A percentile compares a stretch with the other conserved stretches of the same genome.
Evolutionary conservation across 352 stramenopile genomes (phyloP).

Genomic region (Pythium apleroticum): DNA sequence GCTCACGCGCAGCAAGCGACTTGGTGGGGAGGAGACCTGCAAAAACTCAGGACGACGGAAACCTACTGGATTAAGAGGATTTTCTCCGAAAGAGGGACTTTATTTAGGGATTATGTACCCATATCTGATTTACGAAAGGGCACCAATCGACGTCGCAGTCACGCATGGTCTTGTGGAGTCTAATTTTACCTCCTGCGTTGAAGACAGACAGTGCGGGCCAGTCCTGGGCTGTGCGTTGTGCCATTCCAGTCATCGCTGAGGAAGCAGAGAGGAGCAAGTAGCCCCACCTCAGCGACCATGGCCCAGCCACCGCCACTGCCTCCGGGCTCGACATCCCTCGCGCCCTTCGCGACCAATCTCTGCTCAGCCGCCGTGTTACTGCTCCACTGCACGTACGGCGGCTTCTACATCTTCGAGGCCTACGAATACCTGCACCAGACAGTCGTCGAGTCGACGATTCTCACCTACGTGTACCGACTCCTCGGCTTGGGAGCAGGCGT

Average conservation of each 20-base stretch:
- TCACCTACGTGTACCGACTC: slow-evolving; percentile 6
- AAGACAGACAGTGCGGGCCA: too few species aligned
- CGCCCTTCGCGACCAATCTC: not conserved
- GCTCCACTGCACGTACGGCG: slow-evolving; percentile 7
- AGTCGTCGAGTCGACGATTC: not conserved
- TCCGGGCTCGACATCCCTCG: not conserved
- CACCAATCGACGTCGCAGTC: too few species aligned
- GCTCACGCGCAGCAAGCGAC: not conserved
- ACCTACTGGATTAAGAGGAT: slow-evolving; percentile 9
- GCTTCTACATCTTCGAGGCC: slow-evolving; percentile 14
- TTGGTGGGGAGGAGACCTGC: not conserved
- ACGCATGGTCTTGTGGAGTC: too few species aligned
- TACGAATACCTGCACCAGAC: slow-evolving; percentile 4
- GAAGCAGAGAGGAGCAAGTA: too few species aligned
- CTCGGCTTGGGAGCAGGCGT: slow-evolving; percentile 2
- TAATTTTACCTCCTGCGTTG: too few species aligned
- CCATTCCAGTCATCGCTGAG: too few species aligned
- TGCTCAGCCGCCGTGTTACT: slow-evolving; percentile 5
- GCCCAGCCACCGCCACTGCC: not conserved
- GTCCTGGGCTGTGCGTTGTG: too few species aligned
- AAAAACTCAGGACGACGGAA: not conserved
- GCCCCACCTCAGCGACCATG: too few species aligned
- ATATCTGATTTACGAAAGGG: not conserved
- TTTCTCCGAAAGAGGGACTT: not conserved
- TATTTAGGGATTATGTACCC: slow-evolving; percentile 17